A percentile compares a stretch with the other conserved stretches of the same genome.
These are phyloP conservation scores for Pseudogymnoascus verrucosus DNA, from an alignment of 2,329 filamentous ascomycete species.

Conservation along the genomic window DNA sequence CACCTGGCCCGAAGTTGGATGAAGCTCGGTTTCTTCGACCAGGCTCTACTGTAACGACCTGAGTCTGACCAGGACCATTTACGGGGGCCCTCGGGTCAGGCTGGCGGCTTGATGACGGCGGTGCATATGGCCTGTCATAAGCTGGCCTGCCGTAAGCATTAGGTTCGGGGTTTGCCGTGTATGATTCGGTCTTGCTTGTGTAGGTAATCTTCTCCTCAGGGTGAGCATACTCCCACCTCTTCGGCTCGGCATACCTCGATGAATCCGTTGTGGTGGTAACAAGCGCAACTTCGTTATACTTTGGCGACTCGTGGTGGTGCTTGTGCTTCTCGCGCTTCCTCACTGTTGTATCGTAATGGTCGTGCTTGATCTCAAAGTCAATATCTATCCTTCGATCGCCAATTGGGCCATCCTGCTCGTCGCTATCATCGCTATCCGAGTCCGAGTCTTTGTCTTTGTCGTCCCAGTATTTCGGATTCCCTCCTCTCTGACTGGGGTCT, in stretches of 20 bases:
- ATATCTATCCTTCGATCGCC: constrained; percentile 6
- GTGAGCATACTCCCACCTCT: constrained; percentile 32
- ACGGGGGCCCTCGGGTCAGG: constrained; percentile 15
- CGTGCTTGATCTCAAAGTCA: background rate
- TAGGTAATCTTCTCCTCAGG: constrained; percentile 29
- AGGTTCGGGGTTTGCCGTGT: constrained; percentile 17
- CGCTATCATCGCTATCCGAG: background rate
- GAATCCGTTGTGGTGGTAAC: constrained; percentile 1
- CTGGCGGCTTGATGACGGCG: constrained; percentile 1
- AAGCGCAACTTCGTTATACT: background rate
- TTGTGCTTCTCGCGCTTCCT: constrained; percentile 6
- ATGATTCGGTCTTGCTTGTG: constrained; percentile 22
- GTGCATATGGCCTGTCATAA: background rate
- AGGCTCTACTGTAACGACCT: constrained; percentile 26
- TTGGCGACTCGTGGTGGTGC: background rate
- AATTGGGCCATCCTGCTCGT: background rate
- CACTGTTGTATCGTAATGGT: background rate
- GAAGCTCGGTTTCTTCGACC: constrained; percentile 19
- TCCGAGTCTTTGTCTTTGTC: background rate
- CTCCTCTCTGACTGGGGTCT: constrained; percentile 5
- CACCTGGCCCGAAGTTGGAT: constrained; percentile 18
- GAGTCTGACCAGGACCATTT: constrained; percentile 13
- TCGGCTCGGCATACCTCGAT: constrained; percentile 24
- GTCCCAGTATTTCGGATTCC: constrained; percentile 6
- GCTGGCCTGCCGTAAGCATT: background rate